A percentile compares a stretch with the other conserved stretches of the same genome.
phyloP scores from a whole-genome alignment of 2,329 filamentous ascomycete genomes.

The Sclerotinia glacialis region DNA sequence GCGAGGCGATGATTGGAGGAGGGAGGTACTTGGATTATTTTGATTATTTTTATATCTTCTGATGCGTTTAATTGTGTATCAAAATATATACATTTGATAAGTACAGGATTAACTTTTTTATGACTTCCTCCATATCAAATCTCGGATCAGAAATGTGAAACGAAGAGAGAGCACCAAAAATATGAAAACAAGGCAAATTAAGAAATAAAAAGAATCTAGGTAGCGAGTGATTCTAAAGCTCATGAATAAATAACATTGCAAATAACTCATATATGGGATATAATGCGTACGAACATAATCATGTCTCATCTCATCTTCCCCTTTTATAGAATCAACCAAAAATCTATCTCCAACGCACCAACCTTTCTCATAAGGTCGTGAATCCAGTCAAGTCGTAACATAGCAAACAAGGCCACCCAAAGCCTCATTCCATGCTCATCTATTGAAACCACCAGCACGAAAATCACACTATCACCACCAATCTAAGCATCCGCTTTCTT shows the following conservation, averaged over 20 bases:
- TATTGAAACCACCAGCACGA: background rate
- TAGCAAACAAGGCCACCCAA: background rate
- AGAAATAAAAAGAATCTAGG: background rate
- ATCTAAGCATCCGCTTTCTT: constrained; percentile 14
- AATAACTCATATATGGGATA: constrained; percentile 1
- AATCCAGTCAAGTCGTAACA: background rate
- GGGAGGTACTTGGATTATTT: too few relatives aligned
- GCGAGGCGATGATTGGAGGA: too few relatives aligned
- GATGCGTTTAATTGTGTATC: background rate
- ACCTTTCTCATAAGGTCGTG: background rate
- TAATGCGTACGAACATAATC: constrained; percentile 6
- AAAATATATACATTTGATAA: too few relatives aligned
- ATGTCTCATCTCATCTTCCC: background rate
- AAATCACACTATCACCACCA: background rate
- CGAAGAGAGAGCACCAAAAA: background rate
- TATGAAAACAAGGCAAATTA: background rate
- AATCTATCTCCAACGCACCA: background rate
- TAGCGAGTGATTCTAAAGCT: background rate
- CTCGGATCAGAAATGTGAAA: background rate
- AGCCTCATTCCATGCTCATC: background rate
- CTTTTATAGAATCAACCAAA: background rate
- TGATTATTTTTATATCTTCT: too few relatives aligned
- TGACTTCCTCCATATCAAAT: background rate
- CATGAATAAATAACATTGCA: background rate
- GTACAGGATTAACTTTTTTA: too few relatives aligned